Evolutionary conservation across 2,329 filamentous ascomycete genomes (phyloP).

Genomic region (Torrubiella hemipterigena): DNA sequence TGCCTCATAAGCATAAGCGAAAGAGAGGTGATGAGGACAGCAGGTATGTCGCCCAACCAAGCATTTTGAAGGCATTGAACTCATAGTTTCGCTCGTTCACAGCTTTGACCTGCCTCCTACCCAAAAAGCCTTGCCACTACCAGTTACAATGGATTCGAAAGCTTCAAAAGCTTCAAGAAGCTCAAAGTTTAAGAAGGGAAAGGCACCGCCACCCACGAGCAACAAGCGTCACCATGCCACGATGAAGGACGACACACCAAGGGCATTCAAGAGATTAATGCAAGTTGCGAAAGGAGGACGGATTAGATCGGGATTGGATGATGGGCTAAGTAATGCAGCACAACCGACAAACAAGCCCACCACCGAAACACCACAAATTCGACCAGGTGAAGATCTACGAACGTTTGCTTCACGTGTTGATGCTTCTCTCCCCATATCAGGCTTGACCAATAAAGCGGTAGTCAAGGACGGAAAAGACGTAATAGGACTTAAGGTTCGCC

Average conservation of each 20-base stretch:
- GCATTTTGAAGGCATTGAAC: slow-evolving; percentile 1
- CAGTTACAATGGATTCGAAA: slow-evolving; percentile 28
- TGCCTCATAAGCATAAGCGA: slow-evolving; percentile 84
- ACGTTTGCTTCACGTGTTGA: slow-evolving; percentile 79
- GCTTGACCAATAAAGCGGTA: slow-evolving; percentile 49
- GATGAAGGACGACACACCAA: slow-evolving; percentile 67
- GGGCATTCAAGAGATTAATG: slow-evolving; percentile 80
- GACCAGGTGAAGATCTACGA: slow-evolving; percentile 69
- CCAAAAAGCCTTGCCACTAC: slow-evolving; percentile 38
- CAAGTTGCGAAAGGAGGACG: slow-evolving; percentile 52
- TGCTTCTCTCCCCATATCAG: slow-evolving; percentile 65
- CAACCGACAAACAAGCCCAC: slow-evolving; percentile 13
- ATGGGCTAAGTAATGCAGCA: slow-evolving; percentile 36
- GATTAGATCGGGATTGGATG: slow-evolving; percentile 54
- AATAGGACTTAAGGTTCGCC: slow-evolving; percentile 51
- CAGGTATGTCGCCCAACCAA: slow-evolving; percentile 28
- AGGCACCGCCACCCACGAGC: slow-evolving; percentile 5
- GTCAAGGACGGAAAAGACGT: slow-evolving; percentile 50
- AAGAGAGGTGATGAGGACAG: slow-evolving; percentile 41
- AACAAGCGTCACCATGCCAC: slow-evolving; percentile 35
- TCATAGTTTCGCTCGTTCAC: slow-evolving; percentile 7
- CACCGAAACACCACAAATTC: slow-evolving; percentile 51
- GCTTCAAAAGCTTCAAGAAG: not conserved
- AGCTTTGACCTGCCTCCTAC: slow-evolving; percentile 39
- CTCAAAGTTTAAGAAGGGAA: slow-evolving; percentile 16